Evolutionary conservation across 106 monocot genomes (phyloP).

Genomic region (Allium cepa): DNA sequence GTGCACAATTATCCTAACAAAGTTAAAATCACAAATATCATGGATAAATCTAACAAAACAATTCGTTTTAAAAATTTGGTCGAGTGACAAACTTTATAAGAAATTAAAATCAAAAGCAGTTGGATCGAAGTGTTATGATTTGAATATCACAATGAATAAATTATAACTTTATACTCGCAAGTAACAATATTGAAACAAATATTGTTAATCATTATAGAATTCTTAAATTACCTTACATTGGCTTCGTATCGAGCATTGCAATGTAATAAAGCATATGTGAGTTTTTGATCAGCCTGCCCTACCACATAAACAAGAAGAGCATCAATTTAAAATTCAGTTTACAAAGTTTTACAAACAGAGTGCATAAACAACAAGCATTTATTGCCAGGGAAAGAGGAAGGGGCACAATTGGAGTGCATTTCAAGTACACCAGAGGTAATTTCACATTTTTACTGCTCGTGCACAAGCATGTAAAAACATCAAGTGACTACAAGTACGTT

Average conservation of each 20-base stretch:
- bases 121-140: too few species aligned
- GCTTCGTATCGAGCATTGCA: constrained; percentile 43
- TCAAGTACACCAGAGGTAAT: too few species aligned
- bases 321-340: background rate
- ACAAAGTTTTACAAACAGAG: background rate
- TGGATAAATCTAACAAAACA: background rate
- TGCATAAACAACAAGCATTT: background rate
- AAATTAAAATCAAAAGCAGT: background rate
- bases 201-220: background rate
- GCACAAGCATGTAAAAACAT: too few species aligned
- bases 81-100: background rate
- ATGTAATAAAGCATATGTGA: constrained; percentile 67
- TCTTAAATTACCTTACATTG: constrained; percentile 56
- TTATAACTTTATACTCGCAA: too few species aligned
- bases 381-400: too few species aligned
- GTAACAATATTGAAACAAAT: too few species aligned
- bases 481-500: too few species aligned
- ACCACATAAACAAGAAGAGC: constrained; percentile 7
- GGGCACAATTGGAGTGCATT: too few species aligned
- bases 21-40: background rate
- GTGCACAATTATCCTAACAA: background rate
- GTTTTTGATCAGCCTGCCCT: constrained; percentile 82
- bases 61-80: background rate
- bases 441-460: too few species aligned
- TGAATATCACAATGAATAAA: too few species aligned